These are phyloP conservation scores for Fraxinus ornus DNA, from an alignment of 305 asterid genomes.

Conservation along the genomic window DNA sequence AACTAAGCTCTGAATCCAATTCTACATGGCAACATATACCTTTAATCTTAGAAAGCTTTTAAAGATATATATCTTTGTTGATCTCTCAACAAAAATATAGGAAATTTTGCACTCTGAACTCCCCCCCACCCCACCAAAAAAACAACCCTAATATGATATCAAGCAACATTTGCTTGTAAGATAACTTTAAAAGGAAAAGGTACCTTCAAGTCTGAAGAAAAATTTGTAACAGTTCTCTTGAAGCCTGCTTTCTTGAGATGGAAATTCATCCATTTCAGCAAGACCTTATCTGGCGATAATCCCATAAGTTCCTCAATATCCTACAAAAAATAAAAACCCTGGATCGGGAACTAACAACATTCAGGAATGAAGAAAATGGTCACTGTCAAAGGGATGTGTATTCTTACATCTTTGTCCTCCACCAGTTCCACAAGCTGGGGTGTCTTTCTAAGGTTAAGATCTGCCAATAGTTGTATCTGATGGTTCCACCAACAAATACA, in stretches of 20 bases:
- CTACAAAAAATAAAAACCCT: constrained; percentile 45
- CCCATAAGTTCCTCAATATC: constrained; percentile 97
- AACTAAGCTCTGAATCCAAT: not conserved
- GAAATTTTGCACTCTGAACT: not conserved
- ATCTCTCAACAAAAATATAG: not conserved
- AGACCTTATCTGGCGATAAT: constrained; percentile 92
- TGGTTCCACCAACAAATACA: constrained; percentile 30
- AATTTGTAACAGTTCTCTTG: constrained; percentile 74
- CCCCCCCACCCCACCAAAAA: not conserved
- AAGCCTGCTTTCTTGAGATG: constrained; percentile 95
- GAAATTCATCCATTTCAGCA: constrained; percentile 96
- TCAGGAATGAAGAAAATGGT: not conserved
- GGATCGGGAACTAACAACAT: constrained; percentile 4
- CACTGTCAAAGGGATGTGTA: not conserved
- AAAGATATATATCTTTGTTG: not conserved
- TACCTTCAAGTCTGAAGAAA: constrained; percentile 94
- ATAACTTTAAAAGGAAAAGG: constrained; percentile 10
- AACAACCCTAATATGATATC: not conserved
- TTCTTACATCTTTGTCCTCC: constrained; percentile 82
- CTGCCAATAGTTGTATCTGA: constrained; percentile 85
- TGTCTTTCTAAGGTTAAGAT: constrained; percentile 94
- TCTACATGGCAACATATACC: not conserved
- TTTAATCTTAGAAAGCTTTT: not conserved
- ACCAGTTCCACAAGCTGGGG: constrained; percentile 95
- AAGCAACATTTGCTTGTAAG: not conserved